Evolutionary conservation across 2,329 filamentous ascomycete species (phyloP).

Genomic region (Monilinia polystroma): DNA sequence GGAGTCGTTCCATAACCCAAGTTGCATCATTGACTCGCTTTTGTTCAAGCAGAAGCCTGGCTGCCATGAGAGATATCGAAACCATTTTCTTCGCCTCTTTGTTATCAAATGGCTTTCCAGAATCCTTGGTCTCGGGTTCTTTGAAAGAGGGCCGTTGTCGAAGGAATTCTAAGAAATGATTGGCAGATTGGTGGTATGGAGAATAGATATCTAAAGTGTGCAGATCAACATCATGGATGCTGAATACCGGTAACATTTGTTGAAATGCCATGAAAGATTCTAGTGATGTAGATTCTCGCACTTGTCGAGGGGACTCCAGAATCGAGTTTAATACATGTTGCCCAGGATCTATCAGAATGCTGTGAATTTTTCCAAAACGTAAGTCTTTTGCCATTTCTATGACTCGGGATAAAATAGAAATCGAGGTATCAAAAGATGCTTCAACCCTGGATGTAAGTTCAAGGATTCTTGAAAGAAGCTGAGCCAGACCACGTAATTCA

Average conservation of each 20-base stretch:
- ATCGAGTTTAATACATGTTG: conserved; percentile 10
- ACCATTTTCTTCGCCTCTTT: conserved; percentile 15
- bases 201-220: conserved; percentile 25
- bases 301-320: background rate
- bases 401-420: conserved; percentile 3
- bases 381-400: background rate
- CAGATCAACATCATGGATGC: conserved; percentile 18
- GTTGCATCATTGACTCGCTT: conserved; percentile 32
- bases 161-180: conserved; percentile 18
- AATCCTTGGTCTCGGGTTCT: background rate
- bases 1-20: conserved; percentile 36
- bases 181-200: conserved; percentile 33
- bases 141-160: background rate
- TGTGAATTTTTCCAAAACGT: background rate
- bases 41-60: conserved; percentile 32
- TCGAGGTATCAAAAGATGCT: conserved; percentile 5
- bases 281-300: conserved; percentile 7
- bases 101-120: background rate
- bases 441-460: background rate
- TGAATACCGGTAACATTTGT: conserved; percentile 10
- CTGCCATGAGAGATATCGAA: conserved; percentile 32
- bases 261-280: conserved; percentile 18
- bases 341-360: conserved; percentile 9
- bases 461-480: conserved; percentile 1
- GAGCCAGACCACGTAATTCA: conserved; percentile 1